These are phyloP conservation scores for Vigna reflexopilosa DNA, from an alignment of 306 rosid genomes.

Conservation along the genomic window DNA sequence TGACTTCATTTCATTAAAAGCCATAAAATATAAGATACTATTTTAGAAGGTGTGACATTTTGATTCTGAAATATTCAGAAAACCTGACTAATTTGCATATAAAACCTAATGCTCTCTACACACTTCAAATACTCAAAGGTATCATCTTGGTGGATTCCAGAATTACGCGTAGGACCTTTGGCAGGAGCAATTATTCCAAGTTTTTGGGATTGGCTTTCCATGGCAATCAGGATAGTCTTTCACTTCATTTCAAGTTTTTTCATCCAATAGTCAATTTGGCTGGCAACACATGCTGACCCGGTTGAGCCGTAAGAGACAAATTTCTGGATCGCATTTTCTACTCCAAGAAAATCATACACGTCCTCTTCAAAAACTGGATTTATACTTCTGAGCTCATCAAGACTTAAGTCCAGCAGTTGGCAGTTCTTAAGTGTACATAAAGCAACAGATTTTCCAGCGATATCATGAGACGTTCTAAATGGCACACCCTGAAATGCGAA, in stretches of 20 bases:
- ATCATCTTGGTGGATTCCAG: slow-evolving; percentile 20
- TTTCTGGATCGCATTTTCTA: slow-evolving; percentile 78
- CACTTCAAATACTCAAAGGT: background rate
- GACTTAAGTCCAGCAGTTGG: slow-evolving; percentile 71
- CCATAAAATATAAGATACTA: slow-evolving; percentile 17
- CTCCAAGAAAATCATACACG: slow-evolving; percentile 88
- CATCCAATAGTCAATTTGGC: slow-evolving; percentile 72
- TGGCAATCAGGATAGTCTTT: slow-evolving; percentile 22
- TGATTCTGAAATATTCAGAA: slow-evolving; percentile 28
- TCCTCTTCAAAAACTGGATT: slow-evolving; percentile 69
- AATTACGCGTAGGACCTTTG: slow-evolving; percentile 15
- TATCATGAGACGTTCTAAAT: slow-evolving; percentile 94
- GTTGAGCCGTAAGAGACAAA: slow-evolving; percentile 93
- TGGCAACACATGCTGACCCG: slow-evolving; percentile 84
- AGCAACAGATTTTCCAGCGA: slow-evolving; percentile 86
- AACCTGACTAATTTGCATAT: slow-evolving; percentile 18
- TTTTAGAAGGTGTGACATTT: slow-evolving; percentile 9
- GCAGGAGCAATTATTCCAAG: slow-evolving; percentile 7
- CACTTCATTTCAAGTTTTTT: slow-evolving; percentile 58
- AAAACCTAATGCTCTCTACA: background rate
- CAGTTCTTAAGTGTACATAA: slow-evolving; percentile 69
- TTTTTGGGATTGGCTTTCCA: background rate
- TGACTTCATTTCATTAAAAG: background rate
- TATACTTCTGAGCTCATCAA: slow-evolving; percentile 75
- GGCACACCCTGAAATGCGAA: slow-evolving; percentile 76